A percentile compares a stretch with the other conserved stretches of the same genome.
Conservation (phyloP, 148 eudicot species). For the Cornus kousa region DNA sequence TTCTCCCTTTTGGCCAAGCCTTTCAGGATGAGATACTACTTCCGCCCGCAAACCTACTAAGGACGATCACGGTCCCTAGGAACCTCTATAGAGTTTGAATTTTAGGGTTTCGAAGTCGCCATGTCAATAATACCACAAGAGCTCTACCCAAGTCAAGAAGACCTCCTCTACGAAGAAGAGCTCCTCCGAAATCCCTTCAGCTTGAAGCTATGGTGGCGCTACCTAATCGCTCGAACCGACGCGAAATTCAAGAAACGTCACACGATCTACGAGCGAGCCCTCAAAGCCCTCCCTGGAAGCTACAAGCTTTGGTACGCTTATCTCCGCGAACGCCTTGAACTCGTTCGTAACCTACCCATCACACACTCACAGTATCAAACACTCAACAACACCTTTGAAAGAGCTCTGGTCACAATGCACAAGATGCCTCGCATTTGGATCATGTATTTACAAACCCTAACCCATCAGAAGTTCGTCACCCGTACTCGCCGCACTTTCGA, state of each 20-base stretch:
- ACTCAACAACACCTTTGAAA: slow-evolving; percentile 82
- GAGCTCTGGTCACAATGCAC: slow-evolving; percentile 91
- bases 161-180: slow-evolving; percentile 73
- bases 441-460: slow-evolving; percentile 65
- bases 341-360: slow-evolving; percentile 64
- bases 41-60: no score
- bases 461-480: slow-evolving; percentile 57
- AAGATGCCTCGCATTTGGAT: slow-evolving; percentile 97
- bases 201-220: slow-evolving; percentile 92
- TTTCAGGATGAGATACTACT: no score
- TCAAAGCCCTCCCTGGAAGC: slow-evolving; percentile 83
- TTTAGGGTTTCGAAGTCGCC: not conserved
- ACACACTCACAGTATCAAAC: slow-evolving; percentile 15
- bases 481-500: slow-evolving; percentile 69
- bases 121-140: slow-evolving; percentile 23
- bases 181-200: slow-evolving; percentile 78
- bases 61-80: no score
- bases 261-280: slow-evolving; percentile 82
- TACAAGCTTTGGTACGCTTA: slow-evolving; percentile 96
- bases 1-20: no score
- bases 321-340: slow-evolving; percentile 75
- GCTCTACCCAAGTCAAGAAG: slow-evolving; percentile 51
- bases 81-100: no score
- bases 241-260: slow-evolving; percentile 65
- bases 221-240: slow-evolving; percentile 52